Evolutionary conservation across 306 rosid species (phyloP).

Genomic region (Gillenia trifoliata): DNA sequence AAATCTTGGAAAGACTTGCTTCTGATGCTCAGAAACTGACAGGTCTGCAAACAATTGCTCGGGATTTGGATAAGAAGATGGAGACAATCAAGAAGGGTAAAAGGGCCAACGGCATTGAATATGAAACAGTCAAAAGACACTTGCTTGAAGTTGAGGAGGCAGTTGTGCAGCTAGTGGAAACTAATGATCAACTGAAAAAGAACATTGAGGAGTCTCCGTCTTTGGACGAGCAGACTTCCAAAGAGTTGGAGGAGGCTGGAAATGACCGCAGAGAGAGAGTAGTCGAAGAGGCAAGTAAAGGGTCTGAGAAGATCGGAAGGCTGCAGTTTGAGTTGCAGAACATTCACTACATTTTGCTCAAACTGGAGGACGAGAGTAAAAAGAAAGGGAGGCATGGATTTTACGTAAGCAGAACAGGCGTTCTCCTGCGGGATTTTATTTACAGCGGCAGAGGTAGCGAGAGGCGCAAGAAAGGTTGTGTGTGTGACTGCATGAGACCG

Average conservation of each 20-base stretch:
- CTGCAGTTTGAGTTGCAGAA: slow-evolving; percentile 88
- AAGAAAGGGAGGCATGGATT: slow-evolving; percentile 56
- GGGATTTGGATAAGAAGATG: slow-evolving; percentile 61
- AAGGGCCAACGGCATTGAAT: slow-evolving; percentile 43
- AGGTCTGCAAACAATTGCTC: slow-evolving; percentile 43
- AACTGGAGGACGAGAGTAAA: slow-evolving; percentile 59
- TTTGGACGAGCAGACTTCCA: slow-evolving; percentile 26
- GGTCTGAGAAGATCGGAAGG: slow-evolving; percentile 69
- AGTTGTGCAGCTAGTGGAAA: slow-evolving; percentile 49
- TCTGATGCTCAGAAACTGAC: slow-evolving; percentile 63
- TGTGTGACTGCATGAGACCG: slow-evolving; percentile 74
- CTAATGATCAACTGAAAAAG: slow-evolving; percentile 54
- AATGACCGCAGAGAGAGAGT: slow-evolving; percentile 36
- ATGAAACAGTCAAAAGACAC: slow-evolving; percentile 61
- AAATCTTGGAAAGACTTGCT: slow-evolving; percentile 66
- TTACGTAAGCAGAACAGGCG: slow-evolving; percentile 55
- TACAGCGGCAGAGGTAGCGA: slow-evolving; percentile 46
- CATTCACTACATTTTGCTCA: slow-evolving; percentile 62
- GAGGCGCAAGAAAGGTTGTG: slow-evolving; percentile 48
- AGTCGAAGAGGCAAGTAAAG: slow-evolving; percentile 64
- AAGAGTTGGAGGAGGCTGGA: slow-evolving; percentile 53
- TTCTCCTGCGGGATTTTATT: slow-evolving; percentile 72
- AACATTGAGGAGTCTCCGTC: slow-evolving; percentile 49
- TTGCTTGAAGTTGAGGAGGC: slow-evolving; percentile 72
- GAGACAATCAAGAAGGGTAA: slow-evolving; percentile 48